Percentiles rank a stretch among this genome's conserved stretches.
These are phyloP conservation scores for Venturia oleaginea DNA, from an alignment of 2,329 filamentous ascomycete genomes.

Conservation along the genomic window DNA sequence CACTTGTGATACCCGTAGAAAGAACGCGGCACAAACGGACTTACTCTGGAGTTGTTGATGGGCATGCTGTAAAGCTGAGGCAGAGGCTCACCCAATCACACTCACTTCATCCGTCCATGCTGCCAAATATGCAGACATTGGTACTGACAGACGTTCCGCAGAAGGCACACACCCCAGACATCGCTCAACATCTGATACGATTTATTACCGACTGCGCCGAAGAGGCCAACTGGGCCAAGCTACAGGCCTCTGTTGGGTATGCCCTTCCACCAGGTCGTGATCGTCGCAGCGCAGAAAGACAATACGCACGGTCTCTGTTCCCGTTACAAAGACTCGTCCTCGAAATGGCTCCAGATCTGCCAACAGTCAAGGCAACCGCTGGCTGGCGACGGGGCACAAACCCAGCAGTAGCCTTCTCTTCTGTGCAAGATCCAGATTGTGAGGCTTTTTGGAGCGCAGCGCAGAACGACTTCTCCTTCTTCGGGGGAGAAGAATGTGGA, in stretches of 20 bases:
- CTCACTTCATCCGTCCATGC: constrained; percentile 44
- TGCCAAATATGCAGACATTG: constrained; percentile 45
- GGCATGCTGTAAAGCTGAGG: constrained; percentile 12
- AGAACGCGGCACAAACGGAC: background rate
- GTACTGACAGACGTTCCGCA: constrained; percentile 49
- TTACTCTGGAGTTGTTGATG: constrained; percentile 11
- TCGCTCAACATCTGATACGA: constrained; percentile 34
- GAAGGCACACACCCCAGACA: constrained; percentile 33
- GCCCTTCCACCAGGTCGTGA: constrained; percentile 48
- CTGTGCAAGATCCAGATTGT: constrained; percentile 50
- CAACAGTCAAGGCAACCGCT: background rate
- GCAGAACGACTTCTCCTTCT: constrained; percentile 52
- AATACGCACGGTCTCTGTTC: constrained; percentile 44
- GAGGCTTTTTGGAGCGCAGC: constrained; percentile 52
- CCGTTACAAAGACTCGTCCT: constrained; percentile 47
- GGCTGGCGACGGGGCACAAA: background rate
- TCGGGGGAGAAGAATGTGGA: constrained; percentile 42
- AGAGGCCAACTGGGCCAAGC: constrained; percentile 43
- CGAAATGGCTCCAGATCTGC: constrained; percentile 36
- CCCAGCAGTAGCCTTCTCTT: constrained; percentile 38
- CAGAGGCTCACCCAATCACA: constrained; percentile 23
- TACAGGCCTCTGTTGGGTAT: constrained; percentile 48
- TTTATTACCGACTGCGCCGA: constrained; percentile 50
- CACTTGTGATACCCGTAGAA: background rate
- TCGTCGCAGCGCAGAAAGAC: constrained; percentile 38